These are phyloP conservation scores for Candida glaebosa DNA, from an alignment of 805 yeast genomes.

Conservation along the genomic window DNA sequence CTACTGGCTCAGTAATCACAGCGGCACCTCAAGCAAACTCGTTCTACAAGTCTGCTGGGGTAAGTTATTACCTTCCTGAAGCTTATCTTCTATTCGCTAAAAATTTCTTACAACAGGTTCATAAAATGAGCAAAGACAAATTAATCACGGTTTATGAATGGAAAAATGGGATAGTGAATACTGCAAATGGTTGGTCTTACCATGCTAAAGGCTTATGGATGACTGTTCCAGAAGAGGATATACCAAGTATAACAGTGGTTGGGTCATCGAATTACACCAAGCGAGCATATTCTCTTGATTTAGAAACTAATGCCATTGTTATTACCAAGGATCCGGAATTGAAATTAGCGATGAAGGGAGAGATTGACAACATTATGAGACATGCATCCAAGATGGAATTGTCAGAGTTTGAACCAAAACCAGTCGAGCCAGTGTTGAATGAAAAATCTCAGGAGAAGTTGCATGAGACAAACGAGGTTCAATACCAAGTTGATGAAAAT, in stretches of 20 bases:
- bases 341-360: conserved; percentile 54
- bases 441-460: too few relatives aligned
- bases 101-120: conserved; percentile 56
- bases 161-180: conserved; percentile 81
- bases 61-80: conserved; percentile 77
- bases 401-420: conserved; percentile 52
- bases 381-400: conserved; percentile 52
- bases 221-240: conserved; percentile 48
- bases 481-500: conserved; percentile 46
- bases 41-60: conserved; percentile 79
- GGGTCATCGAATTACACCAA: conserved; percentile 94
- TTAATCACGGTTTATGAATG: conserved; percentile 71
- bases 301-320: conserved; percentile 83
- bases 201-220: conserved; percentile 98
- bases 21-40: conserved; percentile 96
- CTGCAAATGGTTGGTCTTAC: conserved; percentile 89
- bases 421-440: conserved; percentile 6
- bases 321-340: conserved; percentile 65
- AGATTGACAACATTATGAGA: conserved; percentile 56
- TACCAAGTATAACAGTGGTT: conserved; percentile 73
- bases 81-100: conserved; percentile 80
- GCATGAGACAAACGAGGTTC: background rate
- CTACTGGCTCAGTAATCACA: conserved; percentile 71
- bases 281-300: conserved; percentile 81
- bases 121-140: conserved; percentile 34